Base-by-base conservation (phyloP, 1,284 basidiomycete genomes). In the Tilletia setariae region DNA sequence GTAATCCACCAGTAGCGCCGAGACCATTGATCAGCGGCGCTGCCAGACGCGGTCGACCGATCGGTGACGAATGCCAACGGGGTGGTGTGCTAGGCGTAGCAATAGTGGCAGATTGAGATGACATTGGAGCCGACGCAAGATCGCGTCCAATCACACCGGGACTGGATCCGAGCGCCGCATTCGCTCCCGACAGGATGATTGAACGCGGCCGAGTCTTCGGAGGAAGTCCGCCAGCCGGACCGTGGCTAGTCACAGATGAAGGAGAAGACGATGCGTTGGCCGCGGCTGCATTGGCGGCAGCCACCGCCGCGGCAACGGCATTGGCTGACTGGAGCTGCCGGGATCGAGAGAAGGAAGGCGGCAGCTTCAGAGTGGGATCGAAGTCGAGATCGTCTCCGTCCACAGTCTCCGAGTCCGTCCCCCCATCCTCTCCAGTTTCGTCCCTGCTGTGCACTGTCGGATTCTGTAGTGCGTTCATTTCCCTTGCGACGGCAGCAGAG, bases 371-470 rank as follows among this genome's bases (percentile, higher is more conserved):
- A 13, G 56, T 61, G 11, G 56, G 56, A 21, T 61, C 56, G n/a
- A 61, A 61, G 56, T 61, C 56, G 56, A 61, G 56, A 40, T 61
- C 56, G 28, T 61, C 56, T 30, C 56, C 56, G 28, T 61, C 56
- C 8, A 61, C 56, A 32, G 56, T 61, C 32, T 61, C 56, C 13
- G 56, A 25, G 28, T 61, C 56, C 11, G 56, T 61, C 28, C 32
- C 56, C 3, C 28, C 30, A 21, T 61, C 56, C 28, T 53, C 51
- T 6, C 23, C n/a, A 53, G 4, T 53, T 11, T 53, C 51, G 11
- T 53, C 51, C 15, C 28, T 40, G 6, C 35, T 40, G 11, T 40
- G 35, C 35, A 4, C 35, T 11, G 11, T 11, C 35, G 35, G 4
- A 40, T 40, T 40, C 35, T 4, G 35, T 6, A 40, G 35, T 4